A percentile compares a stretch with the other conserved stretches of the same genome.
Conservation (phyloP, 2,329 filamentous ascomycete genomes). For the Hysterium pulicare region DNA sequence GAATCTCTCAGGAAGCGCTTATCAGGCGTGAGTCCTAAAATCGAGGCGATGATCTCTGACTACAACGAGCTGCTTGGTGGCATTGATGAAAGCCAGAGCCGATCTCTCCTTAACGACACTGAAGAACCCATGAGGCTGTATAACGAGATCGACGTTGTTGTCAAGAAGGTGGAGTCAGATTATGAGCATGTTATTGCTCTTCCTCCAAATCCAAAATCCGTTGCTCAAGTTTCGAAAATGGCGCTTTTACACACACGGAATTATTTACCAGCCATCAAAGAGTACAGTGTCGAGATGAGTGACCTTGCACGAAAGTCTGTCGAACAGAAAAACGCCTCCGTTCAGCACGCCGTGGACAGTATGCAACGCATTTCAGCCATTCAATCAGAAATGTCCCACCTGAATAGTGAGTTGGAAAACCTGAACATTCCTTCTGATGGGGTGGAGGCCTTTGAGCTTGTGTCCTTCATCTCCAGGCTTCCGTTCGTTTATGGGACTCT, state of each 20-base stretch:
- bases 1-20: constrained; percentile 60
- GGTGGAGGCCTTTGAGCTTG: constrained; percentile 73
- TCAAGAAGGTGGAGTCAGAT: constrained; percentile 82
- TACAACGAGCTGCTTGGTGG: constrained; percentile 45
- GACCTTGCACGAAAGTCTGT: constrained; percentile 51
- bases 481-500: constrained; percentile 90
- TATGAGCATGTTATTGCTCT: constrained; percentile 73
- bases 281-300: constrained; percentile 56
- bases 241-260: constrained; percentile 62
- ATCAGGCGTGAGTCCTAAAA: constrained; percentile 38
- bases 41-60: constrained; percentile 40
- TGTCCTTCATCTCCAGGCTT: constrained; percentile 76
- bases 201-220: constrained; percentile 61
- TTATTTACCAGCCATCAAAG: constrained; percentile 58
- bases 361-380: constrained; percentile 82
- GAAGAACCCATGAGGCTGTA: constrained; percentile 67
- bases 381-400: constrained; percentile 68
- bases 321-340: constrained; percentile 65
- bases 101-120: constrained; percentile 55
- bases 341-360: constrained; percentile 63
- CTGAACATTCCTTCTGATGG: constrained; percentile 73
- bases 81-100: constrained; percentile 45
- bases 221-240: constrained; percentile 61
- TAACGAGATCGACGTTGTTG: constrained; percentile 80
- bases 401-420: constrained; percentile 69